Evolutionary conservation across 129 eudicot genomes (phyloP), one percentile per base, ranked within the genome.

Genomic region (Ambrosia artemisiifolia): DNA sequence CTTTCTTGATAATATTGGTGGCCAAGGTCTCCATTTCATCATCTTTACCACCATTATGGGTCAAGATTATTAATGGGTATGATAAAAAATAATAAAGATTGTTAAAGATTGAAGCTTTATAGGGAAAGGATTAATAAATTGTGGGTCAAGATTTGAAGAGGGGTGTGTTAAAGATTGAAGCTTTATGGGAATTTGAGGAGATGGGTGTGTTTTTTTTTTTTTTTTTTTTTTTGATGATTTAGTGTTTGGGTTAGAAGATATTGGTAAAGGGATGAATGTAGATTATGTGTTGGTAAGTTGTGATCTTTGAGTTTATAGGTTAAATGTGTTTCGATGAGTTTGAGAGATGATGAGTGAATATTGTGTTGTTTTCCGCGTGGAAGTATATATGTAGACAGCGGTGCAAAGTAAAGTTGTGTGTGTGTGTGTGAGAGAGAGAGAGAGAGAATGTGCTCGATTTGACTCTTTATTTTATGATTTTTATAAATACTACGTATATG

Each of bases 21-120:
- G 98, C 96, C 98, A 92, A 35, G 96, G 98, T 51, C 96, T 66
- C 96, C 98, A 92, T 82, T 79, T 89, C 88, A 92, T 92, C 88
- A 92, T 87, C 82, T 85, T 92, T 63, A 85, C 98, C 63, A 87
- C 98, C 96, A 92, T 92, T 85, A 12, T n/a, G 11, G 19, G 55
- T 7, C 11, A 38, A 63, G 67, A 65, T 28, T 12, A 76, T 38
- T 16, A 19, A 20, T 59, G 62, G 60, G 55, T 32, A 57, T 38
- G 40, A 19, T 50, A 33, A 8, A 24, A 9, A 47, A 47, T 38
- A 28, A 19, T 50, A 46, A 8, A 24, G n/a, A 47, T 53, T 38
- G 72, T 17, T 19, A 47, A 36, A 78, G 63, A 55, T 49, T 59
- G 54, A 18, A 35, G 36, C 12, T 51, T 43, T 71, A 11, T 4